Base-by-base conservation (phyloP, 305 asterid genomes). In the Solanum hybrid region DNA sequence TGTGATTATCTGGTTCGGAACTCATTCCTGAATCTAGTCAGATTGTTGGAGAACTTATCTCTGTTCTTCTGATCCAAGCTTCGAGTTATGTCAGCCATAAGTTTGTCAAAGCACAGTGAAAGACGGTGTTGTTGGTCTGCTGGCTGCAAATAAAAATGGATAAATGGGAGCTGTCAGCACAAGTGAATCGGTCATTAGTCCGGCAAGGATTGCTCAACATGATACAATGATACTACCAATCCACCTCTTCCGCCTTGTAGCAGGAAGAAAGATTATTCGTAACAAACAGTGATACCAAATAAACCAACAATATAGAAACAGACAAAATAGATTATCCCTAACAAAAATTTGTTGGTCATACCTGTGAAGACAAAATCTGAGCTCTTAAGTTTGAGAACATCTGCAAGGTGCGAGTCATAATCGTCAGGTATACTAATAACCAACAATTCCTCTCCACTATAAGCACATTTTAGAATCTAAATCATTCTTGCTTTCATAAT, bases 61-160 rank as follows among this genome's bases (percentile, higher is more conserved):
- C 99, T 94, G 92, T 96, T 97, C 94, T 95, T 97, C 33, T 98
- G 94, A 93, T 97, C 98, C 98, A 96, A 93, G 95, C 98, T 94
- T 88, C 96, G 95, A 40, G 90, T 93, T 34, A 97, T 92, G 92
- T 96, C 98, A 74, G 93, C 91, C 99, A 97, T 97, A 91, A 97
- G 89, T 92, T 96, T 96, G 89, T 96, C 99, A 24, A 97, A 96
- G 90, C 97, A 97, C 40, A 94, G 42, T 36, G 98, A 94, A 87
- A 96, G 96, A 89, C 98, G 97, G 88, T 94, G 98, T 92, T 96
- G 99, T 88, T 95, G 98, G 90, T 97, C 99, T 7, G 77, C 94
- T 42, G 98, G 95, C 99, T 97, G 98, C 95, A 92, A 36, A 46
- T 51, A 28, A 88, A 88, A 90, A 90, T 73, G 86, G 67, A 51